Base-by-base conservation (phyloP, 768 basidiomycete species). In the Boletus bicolor region DNA sequence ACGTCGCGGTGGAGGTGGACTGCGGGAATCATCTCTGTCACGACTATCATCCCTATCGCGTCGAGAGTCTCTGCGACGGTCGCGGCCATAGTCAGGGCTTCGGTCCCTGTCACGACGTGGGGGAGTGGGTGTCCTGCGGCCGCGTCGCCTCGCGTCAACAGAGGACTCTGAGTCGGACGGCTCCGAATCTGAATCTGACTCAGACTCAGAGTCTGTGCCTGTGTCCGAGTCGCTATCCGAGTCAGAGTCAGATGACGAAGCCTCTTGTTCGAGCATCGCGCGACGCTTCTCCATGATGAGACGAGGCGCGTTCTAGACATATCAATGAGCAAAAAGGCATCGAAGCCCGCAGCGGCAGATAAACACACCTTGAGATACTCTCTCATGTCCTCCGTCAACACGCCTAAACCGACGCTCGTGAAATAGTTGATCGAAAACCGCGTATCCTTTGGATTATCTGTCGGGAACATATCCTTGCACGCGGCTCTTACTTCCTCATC, bases 401-500 rank as follows among this genome's bases (percentile, higher is more conserved):
- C 80, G 53, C 97, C 97, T 56, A 98, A 68, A 0, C 93, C 93
- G 62, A 99, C 86, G 64, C 90, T 93, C 7, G 97, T 99, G 70
- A 98, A 97, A 76, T 98, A 98, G 70, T 97, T 97, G 84, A 96
- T 96, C 4, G 93, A 83, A 69, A 95, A 93, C 51, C 97, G 82
- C 1, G 97, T 98, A 67, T 98, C 90, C 74, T 96, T 97, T 0
- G 97, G 97, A 56, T 94, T 85, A 72, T 98, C 95, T 74, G 87
- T 82, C 0, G 97, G 97, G 85, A 98, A 98, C 87, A 99, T 91
- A 41, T 84, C 84, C 44, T 76, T 78, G 69, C 89, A 91, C 3
- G 82, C 83, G 28, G 77, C 74, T 68, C 77, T 84, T 44, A 98
- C 77, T 63, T 93, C 91, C 8, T 89, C 84, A 55, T 97, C 93